Percentiles rank a stretch among this genome's conserved stretches.
Conservation (phyloP, 768 basidiomycete genomes). For the Pulveroboletus frians region DNA sequence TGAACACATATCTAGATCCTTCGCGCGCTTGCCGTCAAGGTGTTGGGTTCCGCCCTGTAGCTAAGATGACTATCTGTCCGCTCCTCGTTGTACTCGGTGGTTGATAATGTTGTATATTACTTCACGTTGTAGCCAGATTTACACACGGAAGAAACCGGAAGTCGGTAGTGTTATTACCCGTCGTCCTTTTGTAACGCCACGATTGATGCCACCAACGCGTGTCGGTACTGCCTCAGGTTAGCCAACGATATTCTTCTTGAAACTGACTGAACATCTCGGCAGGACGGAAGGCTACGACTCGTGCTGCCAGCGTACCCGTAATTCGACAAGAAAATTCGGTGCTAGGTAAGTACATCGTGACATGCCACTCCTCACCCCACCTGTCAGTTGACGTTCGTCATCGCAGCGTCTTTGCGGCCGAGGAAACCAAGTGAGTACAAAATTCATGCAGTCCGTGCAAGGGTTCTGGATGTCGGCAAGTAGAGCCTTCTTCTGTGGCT, state of each 20-base stretch:
- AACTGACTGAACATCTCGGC: background rate
- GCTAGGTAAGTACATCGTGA: constrained; percentile 17
- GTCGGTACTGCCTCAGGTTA: constrained; percentile 12
- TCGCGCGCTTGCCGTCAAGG: constrained; percentile 76
- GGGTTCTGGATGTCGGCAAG: background rate
- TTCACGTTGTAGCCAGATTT: background rate
- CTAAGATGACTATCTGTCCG: background rate
- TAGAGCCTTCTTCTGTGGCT: constrained; percentile 11
- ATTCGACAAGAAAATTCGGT: constrained; percentile 7
- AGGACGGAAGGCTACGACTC: constrained; percentile 12
- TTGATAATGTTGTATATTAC: background rate
- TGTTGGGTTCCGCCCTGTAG: constrained; percentile 59
- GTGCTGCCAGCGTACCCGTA: constrained; percentile 17
- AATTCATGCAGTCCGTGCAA: background rate
- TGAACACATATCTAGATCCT: constrained; percentile 51
- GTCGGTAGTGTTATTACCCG: background rate
- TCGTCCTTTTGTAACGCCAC: too few species aligned
- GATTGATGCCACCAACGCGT: constrained; percentile 9
- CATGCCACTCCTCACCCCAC: background rate
- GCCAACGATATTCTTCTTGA: constrained; percentile 1
- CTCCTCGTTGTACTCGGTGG: background rate
- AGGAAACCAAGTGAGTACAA: constrained; percentile 15
- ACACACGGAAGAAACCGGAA: background rate
- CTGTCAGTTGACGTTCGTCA: constrained; percentile 8
- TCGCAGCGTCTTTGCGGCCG: constrained; percentile 11